These are phyloP conservation scores for Peniophora sp. DNA, from an alignment of 1,284 basidiomycete genomes.

Conservation along the genomic window DNA sequence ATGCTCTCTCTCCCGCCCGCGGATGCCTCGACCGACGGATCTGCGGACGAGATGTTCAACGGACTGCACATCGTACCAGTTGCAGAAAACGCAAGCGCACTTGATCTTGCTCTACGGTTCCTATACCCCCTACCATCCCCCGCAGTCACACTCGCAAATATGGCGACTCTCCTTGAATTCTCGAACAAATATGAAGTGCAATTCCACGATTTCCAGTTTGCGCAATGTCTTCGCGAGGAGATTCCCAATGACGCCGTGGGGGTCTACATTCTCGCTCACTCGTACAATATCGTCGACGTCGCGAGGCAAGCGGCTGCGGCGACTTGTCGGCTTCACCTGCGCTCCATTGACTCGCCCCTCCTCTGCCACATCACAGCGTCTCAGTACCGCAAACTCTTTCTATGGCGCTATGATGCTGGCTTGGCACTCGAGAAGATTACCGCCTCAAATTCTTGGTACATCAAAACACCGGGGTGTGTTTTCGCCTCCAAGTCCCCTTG, in stretches of 20 bases:
- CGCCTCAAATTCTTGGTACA: too few species aligned
- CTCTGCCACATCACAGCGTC: background rate
- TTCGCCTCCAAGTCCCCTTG: too few species aligned
- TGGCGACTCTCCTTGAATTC: background rate
- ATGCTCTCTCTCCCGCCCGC: conserved; percentile 19
- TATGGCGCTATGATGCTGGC: too few species aligned
- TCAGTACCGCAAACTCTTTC: background rate
- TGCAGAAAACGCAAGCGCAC: conserved; percentile 2
- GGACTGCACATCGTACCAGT: conserved; percentile 3
- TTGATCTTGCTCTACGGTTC: conserved; percentile 6
- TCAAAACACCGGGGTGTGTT: too few species aligned
- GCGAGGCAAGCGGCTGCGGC: background rate
- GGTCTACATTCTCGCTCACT: background rate
- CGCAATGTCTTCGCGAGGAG: background rate
- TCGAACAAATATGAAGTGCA: background rate
- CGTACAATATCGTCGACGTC: background rate
- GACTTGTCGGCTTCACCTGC: conserved; percentile 1
- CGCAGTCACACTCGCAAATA: background rate
- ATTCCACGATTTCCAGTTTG: background rate
- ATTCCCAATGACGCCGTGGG: background rate
- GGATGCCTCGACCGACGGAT: background rate
- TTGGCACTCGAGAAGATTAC: too few species aligned
- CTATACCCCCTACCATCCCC: conserved; percentile 6
- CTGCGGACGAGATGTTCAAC: background rate
- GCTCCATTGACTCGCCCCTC: background rate